These are phyloP conservation scores for Ustilago vetiveriae DNA, from an alignment of 1,284 basidiomycete genomes.

Conservation along the genomic window DNA sequence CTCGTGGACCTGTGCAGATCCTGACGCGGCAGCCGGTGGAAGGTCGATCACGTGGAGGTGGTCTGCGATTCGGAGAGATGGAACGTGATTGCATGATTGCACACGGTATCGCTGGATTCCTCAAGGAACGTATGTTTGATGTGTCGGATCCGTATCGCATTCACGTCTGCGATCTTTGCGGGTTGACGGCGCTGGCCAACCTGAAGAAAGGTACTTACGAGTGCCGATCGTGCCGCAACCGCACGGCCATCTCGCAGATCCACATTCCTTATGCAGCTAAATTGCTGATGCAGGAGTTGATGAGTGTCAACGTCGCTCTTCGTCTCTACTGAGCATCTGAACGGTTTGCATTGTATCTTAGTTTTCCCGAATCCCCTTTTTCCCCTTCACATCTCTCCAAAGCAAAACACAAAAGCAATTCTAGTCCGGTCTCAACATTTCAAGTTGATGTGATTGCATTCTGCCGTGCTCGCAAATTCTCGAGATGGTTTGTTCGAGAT, in stretches of 20 bases:
- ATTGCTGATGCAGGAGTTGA: slow-evolving; percentile 83
- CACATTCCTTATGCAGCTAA: slow-evolving; percentile 72
- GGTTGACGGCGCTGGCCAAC: slow-evolving; percentile 64
- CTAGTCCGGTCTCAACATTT: too few relatives aligned
- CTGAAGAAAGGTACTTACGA: slow-evolving; percentile 65
- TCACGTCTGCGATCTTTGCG: slow-evolving; percentile 66
- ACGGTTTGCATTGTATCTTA: slow-evolving; percentile 15
- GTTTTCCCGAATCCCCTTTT: too few relatives aligned
- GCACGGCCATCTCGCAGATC: slow-evolving; percentile 67
- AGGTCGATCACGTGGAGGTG: slow-evolving; percentile 97
- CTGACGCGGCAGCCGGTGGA: slow-evolving; percentile 98
- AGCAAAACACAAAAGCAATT: too few relatives aligned
- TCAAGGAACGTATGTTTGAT: slow-evolving; percentile 70
- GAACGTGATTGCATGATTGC: slow-evolving; percentile 99
- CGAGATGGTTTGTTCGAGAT: too few relatives aligned
- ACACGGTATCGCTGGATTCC: slow-evolving; percentile 96
- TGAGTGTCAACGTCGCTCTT: slow-evolving; percentile 66
- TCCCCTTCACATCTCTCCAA: too few relatives aligned
- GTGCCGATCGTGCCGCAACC: slow-evolving; percentile 64
- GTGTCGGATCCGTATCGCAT: slow-evolving; percentile 64
- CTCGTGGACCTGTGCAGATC: slow-evolving; percentile 96
- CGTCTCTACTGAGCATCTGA: slow-evolving; percentile 51
- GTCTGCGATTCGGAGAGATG: slow-evolving; percentile 99
- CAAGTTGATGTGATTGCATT: too few relatives aligned
- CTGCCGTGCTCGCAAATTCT: too few relatives aligned